phyloP scores from a whole-genome alignment of 164 flowering plant genomes.

The Kingdonia uniflora region DNA sequence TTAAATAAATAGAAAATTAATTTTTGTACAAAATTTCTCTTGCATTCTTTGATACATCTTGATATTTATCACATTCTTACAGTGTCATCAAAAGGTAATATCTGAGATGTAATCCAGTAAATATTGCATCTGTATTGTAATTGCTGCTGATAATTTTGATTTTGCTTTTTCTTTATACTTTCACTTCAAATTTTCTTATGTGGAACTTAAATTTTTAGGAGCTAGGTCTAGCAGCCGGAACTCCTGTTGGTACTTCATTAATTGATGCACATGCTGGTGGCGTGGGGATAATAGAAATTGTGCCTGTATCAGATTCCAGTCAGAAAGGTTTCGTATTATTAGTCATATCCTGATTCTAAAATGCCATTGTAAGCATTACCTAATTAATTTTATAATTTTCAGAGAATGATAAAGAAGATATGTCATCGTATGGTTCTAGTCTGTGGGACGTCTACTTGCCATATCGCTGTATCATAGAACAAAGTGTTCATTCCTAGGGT shows the following conservation, averaged over 20 bases:
- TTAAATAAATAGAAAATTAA: no score
- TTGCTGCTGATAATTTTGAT: no score
- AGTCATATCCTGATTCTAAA: background rate
- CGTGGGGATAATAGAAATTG: slow-evolving; percentile 89
- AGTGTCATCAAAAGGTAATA: no score
- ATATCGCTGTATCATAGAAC: slow-evolving; percentile 72
- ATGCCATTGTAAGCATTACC: no score
- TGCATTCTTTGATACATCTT: no score
- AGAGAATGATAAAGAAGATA: slow-evolving; percentile 53
- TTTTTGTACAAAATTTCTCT: no score
- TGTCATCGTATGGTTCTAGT: slow-evolving; percentile 80
- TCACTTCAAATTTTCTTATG: slow-evolving; percentile 1
- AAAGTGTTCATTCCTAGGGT: slow-evolving; percentile 90
- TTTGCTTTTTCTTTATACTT: no score
- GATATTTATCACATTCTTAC: no score
- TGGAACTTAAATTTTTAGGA: slow-evolving; percentile 44
- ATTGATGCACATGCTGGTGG: slow-evolving; percentile 99
- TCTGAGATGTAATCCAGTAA: no score
- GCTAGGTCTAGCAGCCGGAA: slow-evolving; percentile 66
- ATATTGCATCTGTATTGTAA: no score
- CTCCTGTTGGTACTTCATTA: slow-evolving; percentile 85
- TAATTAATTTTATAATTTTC: slow-evolving; percentile 11
- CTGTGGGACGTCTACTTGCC: slow-evolving; percentile 98
- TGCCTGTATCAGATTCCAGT: slow-evolving; percentile 31
- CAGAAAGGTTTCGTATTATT: slow-evolving; percentile 34